Evolutionary conservation across 805 yeast species (phyloP).

Genomic region (Candida jianshihensis): DNA sequence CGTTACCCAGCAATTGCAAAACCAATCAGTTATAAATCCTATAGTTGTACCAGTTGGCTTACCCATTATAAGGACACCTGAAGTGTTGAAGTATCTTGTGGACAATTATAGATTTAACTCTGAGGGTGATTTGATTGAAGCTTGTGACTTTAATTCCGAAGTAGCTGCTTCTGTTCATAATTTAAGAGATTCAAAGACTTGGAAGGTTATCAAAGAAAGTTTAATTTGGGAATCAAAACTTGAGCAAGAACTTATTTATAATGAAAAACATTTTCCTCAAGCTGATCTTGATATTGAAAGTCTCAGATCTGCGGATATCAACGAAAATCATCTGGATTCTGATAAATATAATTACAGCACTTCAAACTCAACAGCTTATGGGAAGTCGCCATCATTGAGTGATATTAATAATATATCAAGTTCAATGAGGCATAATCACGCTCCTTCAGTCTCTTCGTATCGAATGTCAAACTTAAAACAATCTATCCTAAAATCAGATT

Average conservation of each 20-base stretch:
- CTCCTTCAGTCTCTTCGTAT: constrained; percentile 8
- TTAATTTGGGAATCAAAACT: constrained; percentile 28
- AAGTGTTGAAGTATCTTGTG: constrained; percentile 41
- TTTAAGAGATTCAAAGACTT: constrained; percentile 52
- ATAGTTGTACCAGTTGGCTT: constrained; percentile 17
- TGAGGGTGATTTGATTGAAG: constrained; percentile 41
- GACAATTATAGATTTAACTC: constrained; percentile 39
- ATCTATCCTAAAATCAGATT: constrained; percentile 6
- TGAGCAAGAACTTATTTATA: constrained; percentile 3
- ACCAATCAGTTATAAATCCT: constrained; percentile 15
- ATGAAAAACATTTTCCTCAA: neutral
- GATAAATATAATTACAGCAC: constrained; percentile 19
- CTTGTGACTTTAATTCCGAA: constrained; percentile 49
- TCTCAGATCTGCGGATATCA: constrained; percentile 11
- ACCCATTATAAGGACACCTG: constrained; percentile 17
- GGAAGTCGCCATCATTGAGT: constrained; percentile 22
- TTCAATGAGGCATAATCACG: constrained; percentile 7
- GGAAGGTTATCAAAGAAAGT: constrained; percentile 51
- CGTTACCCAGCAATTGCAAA: neutral
- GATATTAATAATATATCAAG: constrained; percentile 21
- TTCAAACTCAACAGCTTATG: constrained; percentile 21
- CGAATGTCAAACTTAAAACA: constrained; percentile 13
- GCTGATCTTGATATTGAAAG: constrained; percentile 9
- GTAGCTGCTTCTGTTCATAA: constrained; percentile 45
- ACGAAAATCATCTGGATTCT: constrained; percentile 1